Conservation (phyloP, 2,329 filamentous ascomycete genomes). For the Fusarium udum region DNA sequence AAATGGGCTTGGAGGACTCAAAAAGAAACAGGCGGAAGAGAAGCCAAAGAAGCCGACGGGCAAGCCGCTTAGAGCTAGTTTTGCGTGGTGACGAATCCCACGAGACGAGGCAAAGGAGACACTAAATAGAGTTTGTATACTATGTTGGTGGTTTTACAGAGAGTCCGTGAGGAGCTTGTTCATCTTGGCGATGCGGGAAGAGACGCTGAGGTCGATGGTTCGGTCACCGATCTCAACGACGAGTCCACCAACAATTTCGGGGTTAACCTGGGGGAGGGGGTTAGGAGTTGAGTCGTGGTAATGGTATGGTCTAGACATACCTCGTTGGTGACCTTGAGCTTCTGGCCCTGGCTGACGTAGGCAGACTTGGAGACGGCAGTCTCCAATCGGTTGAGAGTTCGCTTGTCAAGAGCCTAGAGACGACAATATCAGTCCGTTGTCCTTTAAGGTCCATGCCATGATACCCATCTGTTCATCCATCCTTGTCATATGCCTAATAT, state of each 20-base stretch:
- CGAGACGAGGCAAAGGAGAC: constrained; percentile 36
- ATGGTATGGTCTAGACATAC: constrained; percentile 55
- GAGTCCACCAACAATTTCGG: constrained; percentile 92
- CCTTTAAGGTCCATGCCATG: background rate
- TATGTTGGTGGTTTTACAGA: constrained; percentile 74
- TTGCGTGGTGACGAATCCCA: constrained; percentile 19
- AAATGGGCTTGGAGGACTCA: constrained; percentile 23
- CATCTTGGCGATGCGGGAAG: constrained; percentile 94
- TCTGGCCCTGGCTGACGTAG: constrained; percentile 91
- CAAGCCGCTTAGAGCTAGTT: constrained; percentile 8
- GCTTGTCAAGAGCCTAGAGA: constrained; percentile 81
- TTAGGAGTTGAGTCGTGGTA: constrained; percentile 9
- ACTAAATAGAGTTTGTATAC: constrained; percentile 42
- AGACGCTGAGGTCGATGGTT: constrained; percentile 97
- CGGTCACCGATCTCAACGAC: constrained; percentile 97
- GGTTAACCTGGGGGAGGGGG: constrained; percentile 74
- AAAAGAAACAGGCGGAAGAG: constrained; percentile 27
- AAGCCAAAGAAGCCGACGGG: constrained; percentile 28
- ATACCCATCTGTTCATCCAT: background rate
- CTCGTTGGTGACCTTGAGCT: constrained; percentile 95
- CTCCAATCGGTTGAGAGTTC: constrained; percentile 87
- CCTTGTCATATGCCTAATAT: background rate
- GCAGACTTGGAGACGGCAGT: constrained; percentile 86
- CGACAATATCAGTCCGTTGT: constrained; percentile 29
- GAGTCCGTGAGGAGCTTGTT: constrained; percentile 98